Evolutionary conservation across 768 basidiomycete species (phyloP), one percentile per base, ranked within the genome.

Genomic region (Crassisporium funariophilum): DNA sequence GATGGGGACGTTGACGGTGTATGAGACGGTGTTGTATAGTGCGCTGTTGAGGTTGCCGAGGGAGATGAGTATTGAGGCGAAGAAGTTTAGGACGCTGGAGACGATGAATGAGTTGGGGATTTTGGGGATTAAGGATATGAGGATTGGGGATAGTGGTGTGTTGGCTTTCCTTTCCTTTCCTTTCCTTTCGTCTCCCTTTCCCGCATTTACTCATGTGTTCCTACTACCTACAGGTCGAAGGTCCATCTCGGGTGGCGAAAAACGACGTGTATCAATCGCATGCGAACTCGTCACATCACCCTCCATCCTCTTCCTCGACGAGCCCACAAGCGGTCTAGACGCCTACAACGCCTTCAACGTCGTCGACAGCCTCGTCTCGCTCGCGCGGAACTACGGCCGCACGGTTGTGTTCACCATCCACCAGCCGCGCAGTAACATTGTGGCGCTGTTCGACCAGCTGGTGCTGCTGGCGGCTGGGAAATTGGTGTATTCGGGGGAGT

Each of bases 371-470:
- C 77, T 99, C 17, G 86, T 88, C 1, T 84, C 87, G 12, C 78
- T 98, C 17, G 92, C 95, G 4, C 74, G 82, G 21, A 82, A 87
- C 56, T 98, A 93, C 67, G 92, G 95, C 54, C 86, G 95, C 24
- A 98, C 95, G 0, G 91, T 98, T 41, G 77, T 98, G 47, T 97
- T 98, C 71, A 98, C 95, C 0, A 98, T 99, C 46, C 97, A 99
- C 59, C 97, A 98, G 65, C 97, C 95, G 11, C 85, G 95, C 41
- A 94, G 91, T 64, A 98, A 98, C 67, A 98, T 99, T 56, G 95
- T 98, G 11, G 85, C 92, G 0, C 72, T 99, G 10, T 98, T 99
- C 55, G 95, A 99, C 62, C 86, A 95, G 51, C 76, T 99, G 22
- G 66, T 98, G 2, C 73, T 98, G 2, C 76, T 99, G 13, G 91